Evolutionary conservation across 2,329 filamentous ascomycete genomes (phyloP).

Genomic region (Venturia oleaginea): DNA sequence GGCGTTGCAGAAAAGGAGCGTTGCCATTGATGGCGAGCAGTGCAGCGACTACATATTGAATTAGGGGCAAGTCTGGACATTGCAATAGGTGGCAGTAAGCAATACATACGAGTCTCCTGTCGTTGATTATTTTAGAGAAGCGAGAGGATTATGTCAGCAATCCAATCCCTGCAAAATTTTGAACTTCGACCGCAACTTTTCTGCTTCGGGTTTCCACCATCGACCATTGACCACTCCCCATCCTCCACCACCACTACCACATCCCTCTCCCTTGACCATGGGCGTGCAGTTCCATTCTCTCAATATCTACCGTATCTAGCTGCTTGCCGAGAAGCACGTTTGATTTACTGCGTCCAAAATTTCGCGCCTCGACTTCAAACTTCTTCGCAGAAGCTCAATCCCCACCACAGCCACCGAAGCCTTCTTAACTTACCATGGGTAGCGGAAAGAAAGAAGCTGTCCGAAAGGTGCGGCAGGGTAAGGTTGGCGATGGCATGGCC

Average conservation of each 20-base stretch:
- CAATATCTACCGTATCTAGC: background rate
- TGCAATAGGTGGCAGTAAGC: constrained; percentile 16
- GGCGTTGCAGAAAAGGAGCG: constrained; percentile 39
- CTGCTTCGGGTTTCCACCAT: background rate
- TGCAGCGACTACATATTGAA: constrained; percentile 27
- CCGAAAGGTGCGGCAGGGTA: constrained; percentile 77
- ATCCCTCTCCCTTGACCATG: background rate
- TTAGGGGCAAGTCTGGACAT: constrained; percentile 35
- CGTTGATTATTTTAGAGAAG: background rate
- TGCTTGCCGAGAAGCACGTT: background rate
- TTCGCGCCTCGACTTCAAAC: background rate
- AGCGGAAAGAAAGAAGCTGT: constrained; percentile 83
- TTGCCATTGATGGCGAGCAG: constrained; percentile 22
- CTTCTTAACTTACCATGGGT: constrained; percentile 52
- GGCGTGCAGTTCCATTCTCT: background rate
- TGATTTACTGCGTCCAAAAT: background rate
- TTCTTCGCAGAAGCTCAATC: background rate
- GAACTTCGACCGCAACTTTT: background rate
- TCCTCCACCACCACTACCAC: background rate
- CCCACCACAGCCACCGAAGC: background rate
- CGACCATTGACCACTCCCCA: background rate
- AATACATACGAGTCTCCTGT: background rate
- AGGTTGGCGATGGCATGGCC: constrained; percentile 73
- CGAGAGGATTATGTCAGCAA: background rate
- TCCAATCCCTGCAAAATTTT: background rate